Evolutionary conservation across 306 rosid genomes (phyloP).

Genomic region (Trifolium dubium): DNA sequence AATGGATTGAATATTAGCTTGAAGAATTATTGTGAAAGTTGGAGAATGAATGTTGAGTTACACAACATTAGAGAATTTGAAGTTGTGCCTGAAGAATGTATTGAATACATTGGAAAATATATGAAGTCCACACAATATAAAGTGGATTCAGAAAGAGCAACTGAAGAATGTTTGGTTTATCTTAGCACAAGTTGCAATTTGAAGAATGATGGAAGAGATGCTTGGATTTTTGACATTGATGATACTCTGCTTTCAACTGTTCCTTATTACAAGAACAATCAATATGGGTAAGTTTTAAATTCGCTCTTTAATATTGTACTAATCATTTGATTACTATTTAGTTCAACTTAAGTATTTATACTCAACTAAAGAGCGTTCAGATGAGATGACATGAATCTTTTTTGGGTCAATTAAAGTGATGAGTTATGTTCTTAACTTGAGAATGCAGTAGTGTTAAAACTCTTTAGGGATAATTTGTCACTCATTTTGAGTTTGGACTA

Average conservation of each 20-base stretch:
- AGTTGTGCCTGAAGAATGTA: constrained; percentile 71
- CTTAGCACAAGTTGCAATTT: constrained; percentile 57
- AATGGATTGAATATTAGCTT: constrained; percentile 50
- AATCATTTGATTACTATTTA: background rate
- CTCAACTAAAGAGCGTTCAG: background rate
- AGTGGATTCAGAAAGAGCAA: constrained; percentile 55
- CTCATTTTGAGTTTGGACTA: no score
- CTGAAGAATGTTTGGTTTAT: constrained; percentile 56
- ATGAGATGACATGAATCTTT: background rate
- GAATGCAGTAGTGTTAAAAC: no score
- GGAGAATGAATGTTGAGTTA: constrained; percentile 78
- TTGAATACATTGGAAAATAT: constrained; percentile 52
- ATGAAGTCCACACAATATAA: constrained; percentile 57
- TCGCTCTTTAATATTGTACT: background rate
- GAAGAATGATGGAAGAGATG: constrained; percentile 62
- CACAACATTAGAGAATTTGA: constrained; percentile 64
- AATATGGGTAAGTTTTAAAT: constrained; percentile 50
- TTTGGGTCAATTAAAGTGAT: no score
- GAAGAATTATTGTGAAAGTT: constrained; percentile 69
- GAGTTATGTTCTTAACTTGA: no score
- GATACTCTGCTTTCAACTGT: constrained; percentile 63
- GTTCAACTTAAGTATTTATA: background rate
- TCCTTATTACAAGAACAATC: constrained; percentile 59
- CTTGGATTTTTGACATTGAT: constrained; percentile 81
- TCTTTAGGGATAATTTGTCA: no score